Base-by-base conservation (phyloP, 805 yeast genomes). In the Cyberlindnera mrakii region DNA sequence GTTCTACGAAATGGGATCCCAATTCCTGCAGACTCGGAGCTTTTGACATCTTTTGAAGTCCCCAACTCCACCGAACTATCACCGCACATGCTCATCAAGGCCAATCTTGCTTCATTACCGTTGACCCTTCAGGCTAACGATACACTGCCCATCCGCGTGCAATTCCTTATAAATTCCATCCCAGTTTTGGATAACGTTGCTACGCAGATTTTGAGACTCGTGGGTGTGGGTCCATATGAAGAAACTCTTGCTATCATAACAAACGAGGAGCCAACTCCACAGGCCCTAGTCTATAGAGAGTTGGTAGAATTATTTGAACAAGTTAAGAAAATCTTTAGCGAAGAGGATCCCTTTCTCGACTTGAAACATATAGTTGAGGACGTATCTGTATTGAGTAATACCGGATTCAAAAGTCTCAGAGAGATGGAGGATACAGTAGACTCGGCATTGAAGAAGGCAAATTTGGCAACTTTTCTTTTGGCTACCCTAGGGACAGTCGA, bases 401-500 rank as follows among this genome's bases (percentile, higher is more conserved):
- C 44, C n/a, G 49, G 45, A 4, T 17, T 42, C 2, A 39, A 39
- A 14, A 45, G 44, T 7, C 38, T 54, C 37, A 50, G 47, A 27
- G 46, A 44, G n/a, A 37, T 53, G 13, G 55, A 57, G 36, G 55
- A 50, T 17, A 33, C 44, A 4, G 48, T 54, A 29, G 57, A 57
- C 7, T 36, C 47, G 14, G 80, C 93, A 0, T 62, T 91, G 30
- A 78, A 95, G 45, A 85, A 91, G 53, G 85, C 89, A 1, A 93
- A 93, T 54, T 64, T 93, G 49, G 86, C 96, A 0, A 88, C 96
- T 0, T 93, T 88, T 57, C 66, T 89, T 33, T 75, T 89, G n/a
- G 93, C 96, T 0, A 78, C 93, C 1, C 71, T 90, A 45, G 96
- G 96, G 38, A 72, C 86, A 15, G 75, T 85, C 40, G 93, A 87